A percentile compares a stretch with the other conserved stretches of the same genome.
Evolutionary conservation across 2,329 filamentous ascomycete genomes (phyloP).

Genomic region (Alternaria gaisen): DNA sequence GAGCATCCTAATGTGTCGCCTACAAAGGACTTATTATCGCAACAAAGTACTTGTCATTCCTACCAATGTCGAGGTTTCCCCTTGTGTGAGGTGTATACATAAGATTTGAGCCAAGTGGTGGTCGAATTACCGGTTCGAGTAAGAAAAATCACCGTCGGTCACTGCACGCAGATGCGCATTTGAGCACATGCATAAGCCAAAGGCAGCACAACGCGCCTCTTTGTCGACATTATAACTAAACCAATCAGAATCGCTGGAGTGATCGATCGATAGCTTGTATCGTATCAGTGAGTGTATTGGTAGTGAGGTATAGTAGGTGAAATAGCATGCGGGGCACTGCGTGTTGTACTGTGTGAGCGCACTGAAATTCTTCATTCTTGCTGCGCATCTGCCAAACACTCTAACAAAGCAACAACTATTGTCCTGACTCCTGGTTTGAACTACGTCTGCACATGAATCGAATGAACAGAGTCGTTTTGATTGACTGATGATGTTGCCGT

Average conservation of each 20-base stretch:
- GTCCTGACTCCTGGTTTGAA: neutral
- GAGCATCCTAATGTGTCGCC: no score
- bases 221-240: neutral
- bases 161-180: slow-evolving; percentile 21
- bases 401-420: neutral
- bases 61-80: no score
- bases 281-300: neutral
- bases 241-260: neutral
- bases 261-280: neutral
- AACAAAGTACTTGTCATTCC: neutral
- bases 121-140: slow-evolving; percentile 8
- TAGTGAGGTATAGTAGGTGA: no score
- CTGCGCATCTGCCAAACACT: no score
- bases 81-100: neutral
- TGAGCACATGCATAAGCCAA: slow-evolving; percentile 8
- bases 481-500: neutral
- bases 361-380: no score
- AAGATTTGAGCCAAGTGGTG: neutral
- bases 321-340: no score
- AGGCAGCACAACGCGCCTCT: neutral
- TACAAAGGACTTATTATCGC: no score
- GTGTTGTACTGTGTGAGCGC: no score
- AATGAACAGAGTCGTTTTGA: neutral
- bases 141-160: slow-evolving; percentile 11
- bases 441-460: no score